Evolutionary conservation across 345 rosid genomes (phyloP).

Genomic region (Eucalyptus curtisii): DNA sequence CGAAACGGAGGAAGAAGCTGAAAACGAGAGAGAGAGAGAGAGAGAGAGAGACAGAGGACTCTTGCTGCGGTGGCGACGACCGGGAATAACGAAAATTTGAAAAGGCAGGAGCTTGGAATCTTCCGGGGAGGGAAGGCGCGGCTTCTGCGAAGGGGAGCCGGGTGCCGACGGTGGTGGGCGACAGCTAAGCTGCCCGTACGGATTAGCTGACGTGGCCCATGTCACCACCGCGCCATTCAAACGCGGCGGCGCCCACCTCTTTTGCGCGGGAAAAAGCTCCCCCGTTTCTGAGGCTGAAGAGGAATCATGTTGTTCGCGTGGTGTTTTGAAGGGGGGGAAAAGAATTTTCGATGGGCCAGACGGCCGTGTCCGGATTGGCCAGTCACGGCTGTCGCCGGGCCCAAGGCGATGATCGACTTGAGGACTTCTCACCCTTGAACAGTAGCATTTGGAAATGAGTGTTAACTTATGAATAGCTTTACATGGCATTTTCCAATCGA

Average conservation of each 20-base stretch:
- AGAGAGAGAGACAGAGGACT: background rate
- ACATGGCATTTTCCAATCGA: fast-evolving
- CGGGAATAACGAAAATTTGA: background rate
- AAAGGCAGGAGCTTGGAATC: background rate
- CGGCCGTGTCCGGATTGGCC: background rate
- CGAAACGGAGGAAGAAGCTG: background rate
- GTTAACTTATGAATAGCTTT: fast-evolving
- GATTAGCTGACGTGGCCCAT: conserved; percentile 5
- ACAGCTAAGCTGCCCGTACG: conserved; percentile 7
- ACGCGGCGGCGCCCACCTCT: conserved; percentile 8
- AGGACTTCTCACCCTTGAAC: background rate
- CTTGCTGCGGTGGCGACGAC: background rate
- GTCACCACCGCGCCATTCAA: background rate
- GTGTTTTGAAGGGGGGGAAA: background rate
- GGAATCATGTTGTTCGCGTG: background rate
- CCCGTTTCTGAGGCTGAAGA: background rate
- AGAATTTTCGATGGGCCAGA: background rate
- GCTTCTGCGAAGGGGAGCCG: background rate
- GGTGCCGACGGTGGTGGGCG: background rate
- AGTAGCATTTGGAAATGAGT: background rate
- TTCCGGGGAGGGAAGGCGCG: background rate
- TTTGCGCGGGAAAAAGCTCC: conserved; percentile 21
- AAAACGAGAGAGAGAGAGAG: background rate
- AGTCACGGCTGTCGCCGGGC: background rate
- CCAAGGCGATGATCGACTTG: background rate